Evolutionary conservation across 306 rosid species (phyloP).

Genomic region (Pyrus bretschneideri): DNA sequence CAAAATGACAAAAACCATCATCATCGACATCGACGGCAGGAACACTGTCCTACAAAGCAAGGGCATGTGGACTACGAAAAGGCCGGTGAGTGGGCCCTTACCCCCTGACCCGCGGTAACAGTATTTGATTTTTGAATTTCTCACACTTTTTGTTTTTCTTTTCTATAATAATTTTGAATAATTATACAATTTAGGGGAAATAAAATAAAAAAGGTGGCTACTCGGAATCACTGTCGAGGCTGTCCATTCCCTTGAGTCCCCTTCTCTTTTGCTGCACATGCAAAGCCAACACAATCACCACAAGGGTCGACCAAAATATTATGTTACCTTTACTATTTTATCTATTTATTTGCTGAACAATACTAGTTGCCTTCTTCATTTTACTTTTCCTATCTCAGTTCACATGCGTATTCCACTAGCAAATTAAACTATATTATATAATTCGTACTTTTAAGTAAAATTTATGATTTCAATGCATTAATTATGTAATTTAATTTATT

Average conservation of each 20-base stretch:
- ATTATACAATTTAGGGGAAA: neutral
- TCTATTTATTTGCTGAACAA: no score
- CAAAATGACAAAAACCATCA: neutral
- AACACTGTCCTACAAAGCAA: neutral
- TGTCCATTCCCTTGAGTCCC: constrained; percentile 65
- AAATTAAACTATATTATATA: no score
- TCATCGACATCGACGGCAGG: neutral
- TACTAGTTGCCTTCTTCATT: no score
- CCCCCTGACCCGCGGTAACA: neutral
- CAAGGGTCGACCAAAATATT: no score
- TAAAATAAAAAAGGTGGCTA: neutral
- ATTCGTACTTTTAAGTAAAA: no score
- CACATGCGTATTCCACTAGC: accelerated
- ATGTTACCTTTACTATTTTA: neutral
- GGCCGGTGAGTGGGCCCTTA: neutral
- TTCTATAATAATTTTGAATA: neutral
- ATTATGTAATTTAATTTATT: no score
- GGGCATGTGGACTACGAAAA: constrained; percentile 1
- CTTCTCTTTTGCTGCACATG: constrained; percentile 61
- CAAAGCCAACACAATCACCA: constrained; percentile 12
- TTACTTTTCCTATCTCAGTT: no score
- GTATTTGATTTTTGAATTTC: neutral
- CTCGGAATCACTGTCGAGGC: constrained; percentile 38
- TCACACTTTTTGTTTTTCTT: neutral
- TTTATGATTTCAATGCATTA: no score